These are phyloP conservation scores for Aspergillus heteromorphus DNA, from an alignment of 495 filamentous ascomycete species.

Conservation along the genomic window DNA sequence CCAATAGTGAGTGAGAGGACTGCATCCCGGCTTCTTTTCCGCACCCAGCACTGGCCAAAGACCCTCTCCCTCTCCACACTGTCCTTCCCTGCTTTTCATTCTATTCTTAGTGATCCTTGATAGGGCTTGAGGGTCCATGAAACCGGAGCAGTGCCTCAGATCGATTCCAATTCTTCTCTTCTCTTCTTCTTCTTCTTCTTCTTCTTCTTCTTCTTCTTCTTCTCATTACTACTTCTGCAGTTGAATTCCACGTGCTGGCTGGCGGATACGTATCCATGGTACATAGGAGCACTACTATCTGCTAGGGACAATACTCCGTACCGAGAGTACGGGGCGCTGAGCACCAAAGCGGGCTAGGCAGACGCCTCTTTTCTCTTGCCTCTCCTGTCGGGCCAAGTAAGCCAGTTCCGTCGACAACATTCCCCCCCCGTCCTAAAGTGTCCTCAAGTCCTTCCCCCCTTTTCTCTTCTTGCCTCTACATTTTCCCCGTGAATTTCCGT, in stretches of 20 bases:
- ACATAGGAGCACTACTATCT: too few relatives aligned
- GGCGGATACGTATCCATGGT: not conserved
- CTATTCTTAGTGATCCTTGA: conserved; percentile 8
- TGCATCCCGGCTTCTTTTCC: not conserved
- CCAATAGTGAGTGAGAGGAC: not conserved
- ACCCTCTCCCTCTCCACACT: not conserved
- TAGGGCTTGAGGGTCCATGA: not conserved
- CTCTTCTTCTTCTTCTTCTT: not conserved
- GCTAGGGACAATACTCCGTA: not conserved
- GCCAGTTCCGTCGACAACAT: conserved; percentile 9
- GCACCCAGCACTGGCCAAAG: not conserved
- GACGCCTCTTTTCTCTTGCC: conserved; percentile 9
- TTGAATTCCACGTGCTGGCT: not conserved
- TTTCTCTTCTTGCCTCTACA: not conserved
- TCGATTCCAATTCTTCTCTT: not conserved
- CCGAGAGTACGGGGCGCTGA: conserved; percentile 1
- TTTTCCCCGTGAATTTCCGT: not conserved
- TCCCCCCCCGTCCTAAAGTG: not conserved
- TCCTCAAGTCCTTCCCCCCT: conserved; percentile 10
- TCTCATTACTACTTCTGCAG: not conserved
- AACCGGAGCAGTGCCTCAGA: not conserved
- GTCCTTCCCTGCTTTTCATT: conserved; percentile 1
- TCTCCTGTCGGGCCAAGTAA: conserved; percentile 15
- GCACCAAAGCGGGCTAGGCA: conserved; percentile 3
- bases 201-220: not conserved